Percentiles rank a stretch among this genome's conserved stretches.
Evolutionary conservation across 768 basidiomycete species (phyloP).

Genomic region (Hortiboletus campestris): DNA sequence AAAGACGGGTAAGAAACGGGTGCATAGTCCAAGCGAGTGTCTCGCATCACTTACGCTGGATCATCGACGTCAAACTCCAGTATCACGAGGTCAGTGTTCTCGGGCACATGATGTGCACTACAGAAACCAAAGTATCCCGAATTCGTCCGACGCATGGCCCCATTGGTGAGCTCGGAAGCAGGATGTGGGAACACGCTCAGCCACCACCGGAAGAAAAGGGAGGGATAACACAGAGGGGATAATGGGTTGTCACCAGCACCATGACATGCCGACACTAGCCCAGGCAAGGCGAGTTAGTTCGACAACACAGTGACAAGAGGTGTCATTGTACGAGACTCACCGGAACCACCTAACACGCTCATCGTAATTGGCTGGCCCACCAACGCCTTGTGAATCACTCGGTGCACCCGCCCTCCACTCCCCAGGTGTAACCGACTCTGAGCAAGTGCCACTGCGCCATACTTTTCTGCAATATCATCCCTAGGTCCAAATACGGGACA

Average conservation of each 20-base stretch:
- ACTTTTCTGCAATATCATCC: slow-evolving; percentile 75
- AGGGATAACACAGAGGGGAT: slow-evolving; percentile 82
- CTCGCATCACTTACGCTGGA: slow-evolving; percentile 56
- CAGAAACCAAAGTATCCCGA: slow-evolving; percentile 96
- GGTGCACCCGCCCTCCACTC: slow-evolving; percentile 78
- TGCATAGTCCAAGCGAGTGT: neutral
- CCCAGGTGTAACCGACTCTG: slow-evolving; percentile 77
- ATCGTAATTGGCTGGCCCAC: slow-evolving; percentile 86
- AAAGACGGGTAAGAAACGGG: neutral
- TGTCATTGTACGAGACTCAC: slow-evolving; percentile 41
- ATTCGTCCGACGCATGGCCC: slow-evolving; percentile 88
- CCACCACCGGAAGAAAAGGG: slow-evolving; percentile 98
- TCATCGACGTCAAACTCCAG: slow-evolving; percentile 95
- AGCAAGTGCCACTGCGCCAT: slow-evolving; percentile 71
- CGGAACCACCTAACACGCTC: slow-evolving; percentile 84
- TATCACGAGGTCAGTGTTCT: slow-evolving; percentile 91
- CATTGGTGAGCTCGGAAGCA: slow-evolving; percentile 96
- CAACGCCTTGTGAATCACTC: slow-evolving; percentile 79
- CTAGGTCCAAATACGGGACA: slow-evolving; percentile 86
- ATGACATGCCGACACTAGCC: slow-evolving; percentile 87
- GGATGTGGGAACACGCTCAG: slow-evolving; percentile 97
- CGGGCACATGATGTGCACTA: slow-evolving; percentile 89
- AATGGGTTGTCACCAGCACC: slow-evolving; percentile 92
- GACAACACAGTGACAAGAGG: neutral
- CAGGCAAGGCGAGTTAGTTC: neutral